These are phyloP conservation scores for Lizonia empirigonia DNA, from an alignment of 2,329 filamentous ascomycete genomes.

Conservation along the genomic window DNA sequence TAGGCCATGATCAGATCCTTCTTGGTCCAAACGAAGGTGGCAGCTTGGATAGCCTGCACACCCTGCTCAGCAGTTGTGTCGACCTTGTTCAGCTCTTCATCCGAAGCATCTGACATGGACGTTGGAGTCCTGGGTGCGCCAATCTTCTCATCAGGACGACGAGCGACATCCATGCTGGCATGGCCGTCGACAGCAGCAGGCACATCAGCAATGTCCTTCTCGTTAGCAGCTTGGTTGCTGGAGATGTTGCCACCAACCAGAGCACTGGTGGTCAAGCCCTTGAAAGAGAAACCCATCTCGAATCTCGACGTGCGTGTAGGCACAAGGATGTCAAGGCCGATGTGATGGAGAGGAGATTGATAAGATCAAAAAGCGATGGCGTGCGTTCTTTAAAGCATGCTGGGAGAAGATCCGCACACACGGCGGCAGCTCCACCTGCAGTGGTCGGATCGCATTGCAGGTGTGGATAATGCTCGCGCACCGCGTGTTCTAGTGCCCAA, in stretches of 20 bases:
- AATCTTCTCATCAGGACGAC: slow-evolving; percentile 34
- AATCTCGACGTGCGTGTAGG: not conserved
- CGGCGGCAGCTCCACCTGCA: slow-evolving; percentile 12
- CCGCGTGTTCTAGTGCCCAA: slow-evolving; percentile 17
- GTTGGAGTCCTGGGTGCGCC: slow-evolving; percentile 26
- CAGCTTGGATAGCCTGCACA: slow-evolving; percentile 39
- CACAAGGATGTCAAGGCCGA: slow-evolving; percentile 6
- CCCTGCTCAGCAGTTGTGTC: slow-evolving; percentile 38
- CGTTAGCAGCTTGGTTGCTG: slow-evolving; percentile 17
- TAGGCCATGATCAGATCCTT: slow-evolving; percentile 36
- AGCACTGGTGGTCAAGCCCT: slow-evolving; percentile 36
- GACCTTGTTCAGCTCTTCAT: slow-evolving; percentile 42
- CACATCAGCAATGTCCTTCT: slow-evolving; percentile 37
- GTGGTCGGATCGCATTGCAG: slow-evolving; percentile 18
- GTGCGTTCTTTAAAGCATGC: slow-evolving; percentile 30
- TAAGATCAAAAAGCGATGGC: slow-evolving; percentile 28
- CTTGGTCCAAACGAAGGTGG: slow-evolving; percentile 37
- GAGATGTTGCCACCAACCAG: slow-evolving; percentile 27
- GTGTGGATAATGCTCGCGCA: slow-evolving; percentile 17
- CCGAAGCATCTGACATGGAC: slow-evolving; percentile 24
- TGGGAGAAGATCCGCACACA: slow-evolving; percentile 17
- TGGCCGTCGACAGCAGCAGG: slow-evolving; percentile 37
- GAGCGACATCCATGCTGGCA: slow-evolving; percentile 33
- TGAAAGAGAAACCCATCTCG: slow-evolving; percentile 43
- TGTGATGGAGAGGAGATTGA: slow-evolving; percentile 29